Percentiles rank a stretch among this genome's conserved stretches.
Evolutionary conservation across 768 basidiomycete genomes (phyloP).

Genomic region (Panus rudis): DNA sequence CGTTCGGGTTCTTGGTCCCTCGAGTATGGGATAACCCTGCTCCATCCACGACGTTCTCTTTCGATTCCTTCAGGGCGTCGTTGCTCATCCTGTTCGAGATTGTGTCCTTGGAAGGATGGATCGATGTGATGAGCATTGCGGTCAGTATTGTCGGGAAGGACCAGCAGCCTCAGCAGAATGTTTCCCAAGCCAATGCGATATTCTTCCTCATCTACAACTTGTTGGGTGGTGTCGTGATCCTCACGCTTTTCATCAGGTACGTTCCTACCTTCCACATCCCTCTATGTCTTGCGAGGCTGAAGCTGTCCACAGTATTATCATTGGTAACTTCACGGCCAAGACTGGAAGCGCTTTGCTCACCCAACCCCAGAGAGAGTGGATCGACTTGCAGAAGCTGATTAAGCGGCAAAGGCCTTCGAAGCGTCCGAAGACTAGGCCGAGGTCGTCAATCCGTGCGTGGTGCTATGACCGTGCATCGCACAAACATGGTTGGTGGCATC

Average conservation of each 20-base stretch:
- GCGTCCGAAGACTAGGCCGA: conserved; percentile 60
- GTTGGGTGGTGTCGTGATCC: conserved; percentile 82
- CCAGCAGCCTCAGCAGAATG: conserved; percentile 65
- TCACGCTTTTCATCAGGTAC: conserved; percentile 88
- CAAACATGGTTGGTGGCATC: conserved; percentile 92
- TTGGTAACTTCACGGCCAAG: conserved; percentile 82
- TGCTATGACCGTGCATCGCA: conserved; percentile 86
- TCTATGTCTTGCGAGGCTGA: not conserved
- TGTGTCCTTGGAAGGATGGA: conserved; percentile 93
- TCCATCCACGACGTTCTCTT: conserved; percentile 78
- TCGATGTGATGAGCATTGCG: conserved; percentile 82
- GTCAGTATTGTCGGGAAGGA: conserved; percentile 69
- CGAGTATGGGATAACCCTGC: conserved; percentile 87
- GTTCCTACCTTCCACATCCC: conserved; percentile 14
- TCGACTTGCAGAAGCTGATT: conserved; percentile 85
- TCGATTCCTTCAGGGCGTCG: conserved; percentile 79
- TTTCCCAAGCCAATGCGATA: conserved; percentile 75
- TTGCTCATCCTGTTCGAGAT: conserved; percentile 94
- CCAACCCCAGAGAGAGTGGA: conserved; percentile 86
- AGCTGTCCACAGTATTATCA: conserved; percentile 71
- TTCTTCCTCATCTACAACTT: conserved; percentile 92
- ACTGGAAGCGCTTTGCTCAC: conserved; percentile 86
- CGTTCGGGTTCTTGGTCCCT: conserved; percentile 69
- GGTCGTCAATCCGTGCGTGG: conserved; percentile 58
- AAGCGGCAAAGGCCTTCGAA: conserved; percentile 82